Evolutionary conservation across 2,329 filamentous ascomycete genomes (phyloP).

Genomic region (Pseudocercospora pini-densiflorae): DNA sequence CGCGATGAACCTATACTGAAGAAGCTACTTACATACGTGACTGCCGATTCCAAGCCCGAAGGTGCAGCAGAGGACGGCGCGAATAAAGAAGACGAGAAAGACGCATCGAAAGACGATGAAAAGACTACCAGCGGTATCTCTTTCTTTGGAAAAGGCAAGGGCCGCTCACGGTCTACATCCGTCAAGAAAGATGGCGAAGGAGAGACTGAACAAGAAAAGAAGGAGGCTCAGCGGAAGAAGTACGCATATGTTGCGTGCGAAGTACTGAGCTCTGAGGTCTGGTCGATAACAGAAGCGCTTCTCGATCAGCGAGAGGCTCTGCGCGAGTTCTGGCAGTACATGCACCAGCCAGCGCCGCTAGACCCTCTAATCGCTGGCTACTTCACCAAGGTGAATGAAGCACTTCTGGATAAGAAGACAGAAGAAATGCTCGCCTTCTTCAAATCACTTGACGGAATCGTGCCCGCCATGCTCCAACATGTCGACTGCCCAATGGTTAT

Average conservation of each 20-base stretch:
- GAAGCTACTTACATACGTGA: constrained; percentile 87
- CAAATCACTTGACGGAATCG: constrained; percentile 78
- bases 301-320: constrained; percentile 82
- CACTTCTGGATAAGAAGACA: constrained; percentile 96
- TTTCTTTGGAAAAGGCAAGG: constrained; percentile 53
- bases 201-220: constrained; percentile 67
- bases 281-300: constrained; percentile 92
- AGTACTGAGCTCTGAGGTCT: constrained; percentile 91
- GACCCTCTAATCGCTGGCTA: constrained; percentile 95
- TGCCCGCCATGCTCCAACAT: constrained; percentile 85
- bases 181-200: constrained; percentile 45
- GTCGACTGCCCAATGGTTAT: constrained; percentile 98
- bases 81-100: constrained; percentile 31
- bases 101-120: constrained; percentile 56
- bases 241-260: constrained; percentile 94
- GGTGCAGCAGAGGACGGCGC: constrained; percentile 43
- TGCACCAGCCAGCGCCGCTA: constrained; percentile 80
- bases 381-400: constrained; percentile 98
- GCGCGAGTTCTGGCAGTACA: constrained; percentile 86
- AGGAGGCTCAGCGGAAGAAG: constrained; percentile 88
- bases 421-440: constrained; percentile 94
- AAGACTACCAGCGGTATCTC: constrained; percentile 46
- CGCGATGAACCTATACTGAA: constrained; percentile 85
- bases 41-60: constrained; percentile 70
- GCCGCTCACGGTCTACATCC: constrained; percentile 48